Conservation (phyloP, 345 rosid species). For the Eucalyptus regnans region DNA sequence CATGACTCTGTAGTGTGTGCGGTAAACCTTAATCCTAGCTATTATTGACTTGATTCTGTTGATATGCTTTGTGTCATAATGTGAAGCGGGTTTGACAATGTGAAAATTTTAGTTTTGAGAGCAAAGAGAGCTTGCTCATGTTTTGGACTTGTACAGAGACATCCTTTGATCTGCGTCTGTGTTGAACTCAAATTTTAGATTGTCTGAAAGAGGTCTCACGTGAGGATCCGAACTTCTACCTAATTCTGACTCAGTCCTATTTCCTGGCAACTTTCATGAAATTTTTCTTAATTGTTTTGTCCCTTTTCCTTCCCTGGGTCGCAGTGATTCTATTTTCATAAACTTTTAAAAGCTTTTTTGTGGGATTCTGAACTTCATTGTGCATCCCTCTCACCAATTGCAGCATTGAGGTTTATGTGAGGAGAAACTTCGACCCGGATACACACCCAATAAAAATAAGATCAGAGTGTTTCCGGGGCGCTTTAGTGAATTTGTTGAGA, state of each 20-base stretch:
- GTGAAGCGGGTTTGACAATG: neutral
- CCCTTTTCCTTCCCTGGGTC: neutral
- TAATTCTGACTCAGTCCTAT: neutral
- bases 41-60: neutral
- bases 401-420: neutral
- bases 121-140: neutral
- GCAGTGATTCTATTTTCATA: neutral
- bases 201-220: neutral
- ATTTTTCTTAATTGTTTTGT: neutral
- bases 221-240: neutral
- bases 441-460: neutral
- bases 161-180: neutral
- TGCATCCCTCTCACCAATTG: neutral
- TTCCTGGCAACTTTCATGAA: neutral
- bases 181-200: neutral
- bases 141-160: neutral
- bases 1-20: neutral
- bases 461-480: neutral
- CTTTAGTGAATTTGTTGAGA: neutral
- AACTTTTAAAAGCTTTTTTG: neutral
- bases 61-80: neutral
- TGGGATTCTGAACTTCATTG: neutral
- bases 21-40: neutral
- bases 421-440: neutral
- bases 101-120: neutral